Base-by-base conservation (phyloP, 2,329 filamentous ascomycete species). In the Trichoderma arundinaceum region DNA sequence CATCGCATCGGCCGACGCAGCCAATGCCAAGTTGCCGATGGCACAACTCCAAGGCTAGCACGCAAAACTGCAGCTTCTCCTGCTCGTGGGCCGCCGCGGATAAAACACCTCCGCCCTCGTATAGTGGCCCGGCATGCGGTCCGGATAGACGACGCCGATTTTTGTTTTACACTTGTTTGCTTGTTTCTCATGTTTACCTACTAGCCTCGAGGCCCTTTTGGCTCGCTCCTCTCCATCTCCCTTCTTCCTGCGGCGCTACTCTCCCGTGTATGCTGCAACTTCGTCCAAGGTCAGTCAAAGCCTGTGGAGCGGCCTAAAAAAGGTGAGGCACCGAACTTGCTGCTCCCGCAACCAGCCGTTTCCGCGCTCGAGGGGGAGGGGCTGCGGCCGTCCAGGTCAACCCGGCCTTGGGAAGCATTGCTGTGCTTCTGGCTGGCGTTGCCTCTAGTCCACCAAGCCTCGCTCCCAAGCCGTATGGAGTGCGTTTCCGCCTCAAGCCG, bases 271-370 rank as follows among this genome's bases (percentile, higher is more conserved):
- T 41, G 39, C 17, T 19, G n/a, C 17, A 19, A 46, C 43, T 19
- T 17, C 9, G 28, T 8, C 10, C 54, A 19, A 56, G 46, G 56
- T n/a, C 41, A 39, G 52, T 19, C 10, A 59, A 33, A 41, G 39
- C 17, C 56, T 22, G 56, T 59, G 56, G 56, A 59, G 56, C 43
- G n/a, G 43, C 56, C 39, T 33, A 48, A 62, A 62, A 62, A 62
- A 52, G 48, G 48, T 44, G 58, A 62, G 48, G 58, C 58, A 62
- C 58, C 58, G 39, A 62, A 44, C 58, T 52, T 52, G 46, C 38
- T 62, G 58, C 58, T 62, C 58, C 58, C 58, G 58, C 58, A 62
- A 62, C 58, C 58, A 62, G 58, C 58, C 58, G 58, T 43, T 62
- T 62, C 58, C 58, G 48, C 58, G 58, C n/a, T 35, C 32, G 56